Evolutionary conservation across 1,139 yeast genomes (phyloP).

Genomic region (Blastobotrys indianensis): DNA sequence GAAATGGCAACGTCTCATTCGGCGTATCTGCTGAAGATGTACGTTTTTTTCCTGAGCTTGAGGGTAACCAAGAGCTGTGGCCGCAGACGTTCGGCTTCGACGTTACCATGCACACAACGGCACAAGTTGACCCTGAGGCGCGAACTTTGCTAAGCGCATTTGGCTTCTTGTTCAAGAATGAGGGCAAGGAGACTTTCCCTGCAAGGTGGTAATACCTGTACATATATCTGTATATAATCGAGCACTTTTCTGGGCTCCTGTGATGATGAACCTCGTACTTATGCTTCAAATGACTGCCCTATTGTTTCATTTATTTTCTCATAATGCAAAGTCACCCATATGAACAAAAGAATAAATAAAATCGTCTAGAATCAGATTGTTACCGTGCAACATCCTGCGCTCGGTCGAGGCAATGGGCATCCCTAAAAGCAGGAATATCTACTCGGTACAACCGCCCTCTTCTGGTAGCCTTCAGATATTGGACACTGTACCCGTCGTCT

Average conservation of each 20-base stretch:
- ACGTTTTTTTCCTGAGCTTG: conserved; percentile 87
- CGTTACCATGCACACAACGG: conserved; percentile 78
- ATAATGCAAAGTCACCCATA: no score
- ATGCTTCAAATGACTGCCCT: no score
- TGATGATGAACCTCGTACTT: no score
- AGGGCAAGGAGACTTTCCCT: conserved; percentile 43
- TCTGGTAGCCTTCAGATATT: conserved; percentile 3
- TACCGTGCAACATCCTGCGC: background rate
- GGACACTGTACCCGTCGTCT: conserved; percentile 10
- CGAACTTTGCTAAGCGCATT: conserved; percentile 74
- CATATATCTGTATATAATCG: background rate
- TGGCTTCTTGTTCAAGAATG: conserved; percentile 64
- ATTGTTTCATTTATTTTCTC: no score
- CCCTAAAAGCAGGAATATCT: conserved; percentile 5
- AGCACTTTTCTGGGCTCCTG: background rate
- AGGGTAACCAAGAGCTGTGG: conserved; percentile 84
- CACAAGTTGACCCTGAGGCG: conserved; percentile 91
- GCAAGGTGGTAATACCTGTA: conserved; percentile 24
- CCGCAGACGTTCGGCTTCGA: conserved; percentile 84
- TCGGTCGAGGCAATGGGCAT: background rate
- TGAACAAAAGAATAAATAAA: background rate
- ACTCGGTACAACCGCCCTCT: conserved; percentile 3
- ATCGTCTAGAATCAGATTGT: background rate
- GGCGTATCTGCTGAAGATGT: conserved; percentile 77
- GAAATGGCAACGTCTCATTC: conserved; percentile 77